phyloP scores from a whole-genome alignment of 1,284 basidiomycete species.

The Volvariella volvacea region DNA sequence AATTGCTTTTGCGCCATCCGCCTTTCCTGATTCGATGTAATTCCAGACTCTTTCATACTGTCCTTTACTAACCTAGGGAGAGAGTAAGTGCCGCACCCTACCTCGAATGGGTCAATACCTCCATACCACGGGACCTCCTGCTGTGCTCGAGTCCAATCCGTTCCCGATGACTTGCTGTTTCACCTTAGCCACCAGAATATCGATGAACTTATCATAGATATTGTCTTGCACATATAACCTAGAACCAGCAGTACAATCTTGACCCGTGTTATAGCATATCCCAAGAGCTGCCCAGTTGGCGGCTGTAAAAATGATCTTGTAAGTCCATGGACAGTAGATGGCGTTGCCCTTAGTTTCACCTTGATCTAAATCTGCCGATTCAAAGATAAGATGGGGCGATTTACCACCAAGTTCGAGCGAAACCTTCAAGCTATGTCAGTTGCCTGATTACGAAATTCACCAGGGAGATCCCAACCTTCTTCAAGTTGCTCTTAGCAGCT shows the following conservation, averaged over 20 bases:
- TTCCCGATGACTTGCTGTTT: slow-evolving; percentile 72
- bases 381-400: slow-evolving; percentile 84
- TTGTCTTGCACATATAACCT: slow-evolving; percentile 79
- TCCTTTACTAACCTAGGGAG: slow-evolving; percentile 61
- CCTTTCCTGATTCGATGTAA: slow-evolving; percentile 85
- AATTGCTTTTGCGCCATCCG: slow-evolving; percentile 75
- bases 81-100: slow-evolving; percentile 2
- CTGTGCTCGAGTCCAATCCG: slow-evolving; percentile 69
- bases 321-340: too few species aligned
- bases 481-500: slow-evolving; percentile 89
- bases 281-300: slow-evolving; percentile 83
- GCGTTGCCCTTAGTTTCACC: slow-evolving; percentile 31
- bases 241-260: slow-evolving; percentile 86
- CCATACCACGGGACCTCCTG: slow-evolving; percentile 75
- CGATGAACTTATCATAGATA: slow-evolving; percentile 81
- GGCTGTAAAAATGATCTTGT: slow-evolving; percentile 33
- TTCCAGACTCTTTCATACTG: slow-evolving; percentile 88
- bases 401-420: slow-evolving; percentile 94
- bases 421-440: slow-evolving; percentile 41
- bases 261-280: slow-evolving; percentile 78
- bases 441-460: too few species aligned
- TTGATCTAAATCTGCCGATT: slow-evolving; percentile 80
- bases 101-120: slow-evolving; percentile 4
- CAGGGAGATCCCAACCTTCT: slow-evolving; percentile 48
- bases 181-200: slow-evolving; percentile 60